phyloP scores from a whole-genome alignment of 2,329 filamentous ascomycete species.

The Colletotrichum limetticola region DNA sequence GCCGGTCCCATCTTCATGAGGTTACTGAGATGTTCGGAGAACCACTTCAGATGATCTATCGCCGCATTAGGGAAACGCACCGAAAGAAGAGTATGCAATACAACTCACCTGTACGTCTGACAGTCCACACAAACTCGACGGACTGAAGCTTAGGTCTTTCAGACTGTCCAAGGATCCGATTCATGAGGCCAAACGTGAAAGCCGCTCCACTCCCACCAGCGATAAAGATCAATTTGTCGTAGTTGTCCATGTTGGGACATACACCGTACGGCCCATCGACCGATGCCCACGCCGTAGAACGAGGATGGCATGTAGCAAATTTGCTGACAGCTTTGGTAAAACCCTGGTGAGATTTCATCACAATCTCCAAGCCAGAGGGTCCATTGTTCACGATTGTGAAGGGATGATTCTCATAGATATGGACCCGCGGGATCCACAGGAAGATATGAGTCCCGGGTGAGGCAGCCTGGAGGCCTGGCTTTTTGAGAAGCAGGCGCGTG shows the following conservation, averaged over 20 bases:
- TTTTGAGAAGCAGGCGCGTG: slow-evolving; percentile 57
- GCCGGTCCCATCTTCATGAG: not conserved
- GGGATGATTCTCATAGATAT: slow-evolving; percentile 63
- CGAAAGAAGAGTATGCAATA: not conserved
- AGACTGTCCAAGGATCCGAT: not conserved
- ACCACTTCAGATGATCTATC: not conserved
- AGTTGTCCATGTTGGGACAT: slow-evolving; percentile 52
- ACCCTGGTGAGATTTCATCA: slow-evolving; percentile 61
- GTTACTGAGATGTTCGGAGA: not conserved
- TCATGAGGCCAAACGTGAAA: slow-evolving; percentile 39
- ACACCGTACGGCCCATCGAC: slow-evolving; percentile 66
- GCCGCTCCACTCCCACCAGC: slow-evolving; percentile 40
- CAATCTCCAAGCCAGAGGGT: slow-evolving; percentile 55
- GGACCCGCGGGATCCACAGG: slow-evolving; percentile 64
- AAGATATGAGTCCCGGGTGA: slow-evolving; percentile 56
- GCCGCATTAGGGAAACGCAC: not conserved
- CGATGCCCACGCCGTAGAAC: slow-evolving; percentile 53
- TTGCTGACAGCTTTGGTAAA: slow-evolving; percentile 62
- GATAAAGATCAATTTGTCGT: slow-evolving; percentile 37
- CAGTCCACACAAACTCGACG: slow-evolving; percentile 16
- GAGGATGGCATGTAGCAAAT: slow-evolving; percentile 53
- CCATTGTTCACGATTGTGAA: slow-evolving; percentile 62
- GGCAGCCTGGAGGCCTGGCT: slow-evolving; percentile 46
- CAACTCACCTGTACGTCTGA: not conserved
- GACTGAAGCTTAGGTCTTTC: not conserved